These are phyloP conservation scores for Allantophomopsis cytisporea DNA, from an alignment of 2,329 filamentous ascomycete species.

Conservation along the genomic window DNA sequence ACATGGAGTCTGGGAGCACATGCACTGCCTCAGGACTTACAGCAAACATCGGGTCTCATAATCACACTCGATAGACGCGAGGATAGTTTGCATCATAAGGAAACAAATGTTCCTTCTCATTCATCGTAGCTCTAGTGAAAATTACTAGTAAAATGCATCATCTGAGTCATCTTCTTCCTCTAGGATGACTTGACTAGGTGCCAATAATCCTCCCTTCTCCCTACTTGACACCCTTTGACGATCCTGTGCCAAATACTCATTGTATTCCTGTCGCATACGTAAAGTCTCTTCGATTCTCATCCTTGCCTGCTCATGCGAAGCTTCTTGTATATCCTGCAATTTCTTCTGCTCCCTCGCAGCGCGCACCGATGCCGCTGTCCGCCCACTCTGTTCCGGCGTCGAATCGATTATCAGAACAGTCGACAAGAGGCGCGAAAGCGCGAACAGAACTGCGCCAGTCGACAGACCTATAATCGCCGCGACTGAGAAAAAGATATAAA, in stretches of 20 bases:
- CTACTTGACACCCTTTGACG: conserved; percentile 1
- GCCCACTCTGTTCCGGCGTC: conserved; percentile 6
- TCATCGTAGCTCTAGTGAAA: not conserved
- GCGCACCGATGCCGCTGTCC: conserved; percentile 11
- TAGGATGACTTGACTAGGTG: conserved; percentile 46
- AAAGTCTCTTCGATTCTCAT: no score
- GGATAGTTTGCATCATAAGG: no score
- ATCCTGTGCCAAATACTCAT: conserved; percentile 14
- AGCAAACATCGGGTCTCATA: no score
- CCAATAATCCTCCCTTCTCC: conserved; percentile 29
- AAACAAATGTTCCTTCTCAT: no score
- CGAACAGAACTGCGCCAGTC: conserved; percentile 43
- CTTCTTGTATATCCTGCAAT: conserved; percentile 3
- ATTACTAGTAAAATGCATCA: conserved; percentile 8
- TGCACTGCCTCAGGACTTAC: no score
- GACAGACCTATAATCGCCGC: conserved; percentile 54
- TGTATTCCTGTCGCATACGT: conserved; percentile 7
- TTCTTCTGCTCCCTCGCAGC: conserved; percentile 10
- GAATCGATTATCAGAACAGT: conserved; percentile 27
- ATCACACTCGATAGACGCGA: no score
- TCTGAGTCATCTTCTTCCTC: conserved; percentile 56
- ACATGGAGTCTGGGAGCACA: no score
- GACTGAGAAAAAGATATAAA: conserved; percentile 41
- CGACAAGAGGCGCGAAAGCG: no score
- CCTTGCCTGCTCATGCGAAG: no score